Conservation (phyloP, 805 yeast species). For the Lachancea dasiensis region DNA sequence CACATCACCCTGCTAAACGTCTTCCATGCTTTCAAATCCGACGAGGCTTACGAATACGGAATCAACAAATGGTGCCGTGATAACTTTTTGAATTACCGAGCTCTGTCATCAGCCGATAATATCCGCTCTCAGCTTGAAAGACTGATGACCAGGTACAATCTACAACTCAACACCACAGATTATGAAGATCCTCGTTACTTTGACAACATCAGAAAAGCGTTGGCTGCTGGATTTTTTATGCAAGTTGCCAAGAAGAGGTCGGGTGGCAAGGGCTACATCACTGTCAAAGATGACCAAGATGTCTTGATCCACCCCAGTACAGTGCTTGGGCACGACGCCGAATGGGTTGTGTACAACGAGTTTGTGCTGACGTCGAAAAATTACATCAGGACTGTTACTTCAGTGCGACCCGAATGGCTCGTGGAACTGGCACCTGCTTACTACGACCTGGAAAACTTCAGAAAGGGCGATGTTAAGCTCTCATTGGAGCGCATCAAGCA, state of each 20-base stretch:
- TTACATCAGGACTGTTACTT: conserved; percentile 89
- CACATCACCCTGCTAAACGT: conserved; percentile 88
- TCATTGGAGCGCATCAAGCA: conserved; percentile 57
- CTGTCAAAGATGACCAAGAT: conserved; percentile 94
- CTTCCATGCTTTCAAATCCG: conserved; percentile 72
- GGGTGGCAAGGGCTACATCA: conserved; percentile 76
- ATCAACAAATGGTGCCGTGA: conserved; percentile 86
- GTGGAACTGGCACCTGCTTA: conserved; percentile 69
- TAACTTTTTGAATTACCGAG: conserved; percentile 76
- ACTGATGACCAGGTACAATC: conserved; percentile 74
- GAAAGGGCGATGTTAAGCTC: conserved; percentile 65
- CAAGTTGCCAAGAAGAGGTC: conserved; percentile 91
- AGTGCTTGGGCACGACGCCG: conserved; percentile 79
- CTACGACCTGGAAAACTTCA: conserved; percentile 57
- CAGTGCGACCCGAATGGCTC: conserved; percentile 88
- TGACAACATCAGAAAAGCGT: conserved; percentile 76
- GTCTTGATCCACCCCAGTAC: conserved; percentile 92
- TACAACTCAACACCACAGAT: conserved; percentile 66
- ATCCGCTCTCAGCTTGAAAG: conserved; percentile 80
- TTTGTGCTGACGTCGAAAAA: conserved; percentile 90
- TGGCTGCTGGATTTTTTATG: conserved; percentile 94
- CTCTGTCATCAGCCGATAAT: conserved; percentile 78
- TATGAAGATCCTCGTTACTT: conserved; percentile 62
- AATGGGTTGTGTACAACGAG: conserved; percentile 93
- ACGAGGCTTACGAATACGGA: conserved; percentile 63